phyloP scores from a whole-genome alignment of 2,329 filamentous ascomycete genomes.

The Colletotrichum sidae region DNA sequence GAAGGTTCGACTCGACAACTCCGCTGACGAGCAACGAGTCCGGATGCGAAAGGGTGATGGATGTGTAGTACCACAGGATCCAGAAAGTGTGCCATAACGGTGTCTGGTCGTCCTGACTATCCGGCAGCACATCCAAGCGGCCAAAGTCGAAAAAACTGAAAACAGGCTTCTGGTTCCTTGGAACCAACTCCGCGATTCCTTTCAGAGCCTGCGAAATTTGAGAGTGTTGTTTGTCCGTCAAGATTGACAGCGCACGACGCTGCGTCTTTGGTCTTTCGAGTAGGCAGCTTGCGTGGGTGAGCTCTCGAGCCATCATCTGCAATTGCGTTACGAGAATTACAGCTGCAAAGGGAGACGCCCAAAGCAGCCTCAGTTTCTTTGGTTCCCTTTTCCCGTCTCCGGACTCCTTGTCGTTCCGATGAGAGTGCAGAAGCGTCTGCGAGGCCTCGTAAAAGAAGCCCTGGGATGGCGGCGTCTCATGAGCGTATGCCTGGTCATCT shows the following conservation, averaged over 20 bases:
- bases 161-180: constrained; percentile 12
- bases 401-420: background rate
- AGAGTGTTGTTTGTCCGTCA: constrained; percentile 26
- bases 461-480: constrained; percentile 19
- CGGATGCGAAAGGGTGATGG: constrained; percentile 22
- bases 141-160: constrained; percentile 29
- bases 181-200: constrained; percentile 17
- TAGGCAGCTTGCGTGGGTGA: constrained; percentile 23
- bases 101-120: constrained; percentile 15
- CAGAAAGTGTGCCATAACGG: constrained; percentile 29
- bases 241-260: constrained; percentile 14
- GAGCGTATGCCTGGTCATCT: constrained; percentile 16
- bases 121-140: constrained; percentile 16
- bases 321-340: constrained; percentile 27
- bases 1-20: constrained; percentile 24
- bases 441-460: constrained; percentile 26
- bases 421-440: constrained; percentile 10
- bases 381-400: background rate
- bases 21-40: constrained; percentile 21
- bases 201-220: constrained; percentile 21
- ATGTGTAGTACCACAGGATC: constrained; percentile 26
- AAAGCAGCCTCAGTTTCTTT: constrained; percentile 18
- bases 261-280: constrained; percentile 20
- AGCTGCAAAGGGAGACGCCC: constrained; percentile 23
- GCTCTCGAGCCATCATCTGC: constrained; percentile 26